Evolutionary conservation across 441 rosid species (phyloP).

Genomic region (Hypseocharis bilobata): DNA sequence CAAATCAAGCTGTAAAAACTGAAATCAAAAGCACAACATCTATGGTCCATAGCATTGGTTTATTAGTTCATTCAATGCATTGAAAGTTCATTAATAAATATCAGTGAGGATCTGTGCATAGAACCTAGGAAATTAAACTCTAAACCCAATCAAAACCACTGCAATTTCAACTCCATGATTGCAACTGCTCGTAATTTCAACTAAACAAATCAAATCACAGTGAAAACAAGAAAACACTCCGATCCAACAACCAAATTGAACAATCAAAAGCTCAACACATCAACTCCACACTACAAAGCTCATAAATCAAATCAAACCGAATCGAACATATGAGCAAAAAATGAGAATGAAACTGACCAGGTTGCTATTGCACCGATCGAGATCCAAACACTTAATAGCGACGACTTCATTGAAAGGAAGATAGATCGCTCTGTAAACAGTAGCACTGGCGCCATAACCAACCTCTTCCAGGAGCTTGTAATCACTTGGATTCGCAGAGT

Average conservation of each 20-base stretch:
- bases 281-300: conserved; percentile 7
- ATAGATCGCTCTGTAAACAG: conserved; percentile 82
- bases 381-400: conserved; percentile 95
- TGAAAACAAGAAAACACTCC: not conserved
- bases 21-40: not conserved
- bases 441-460: conserved; percentile 91
- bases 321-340: conserved; percentile 5
- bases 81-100: not conserved
- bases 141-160: not conserved
- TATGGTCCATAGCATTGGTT: not conserved
- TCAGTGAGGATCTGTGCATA: not conserved
- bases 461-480: conserved; percentile 79
- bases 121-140: not conserved
- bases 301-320: conserved; percentile 15
- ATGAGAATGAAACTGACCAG: conserved; percentile 42
- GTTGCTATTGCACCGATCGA: conserved; percentile 92
- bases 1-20: not conserved
- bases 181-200: not conserved
- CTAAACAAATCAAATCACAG: not conserved
- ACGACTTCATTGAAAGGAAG: conserved; percentile 68
- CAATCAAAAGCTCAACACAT: conserved; percentile 2
- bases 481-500: conserved; percentile 53
- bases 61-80: not conserved
- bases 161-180: not conserved
- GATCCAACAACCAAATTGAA: not conserved